Evolutionary conservation across 768 basidiomycete species (phyloP), one percentile per base, ranked within the genome.

Genomic region (Kwoniella botswanensis): DNA sequence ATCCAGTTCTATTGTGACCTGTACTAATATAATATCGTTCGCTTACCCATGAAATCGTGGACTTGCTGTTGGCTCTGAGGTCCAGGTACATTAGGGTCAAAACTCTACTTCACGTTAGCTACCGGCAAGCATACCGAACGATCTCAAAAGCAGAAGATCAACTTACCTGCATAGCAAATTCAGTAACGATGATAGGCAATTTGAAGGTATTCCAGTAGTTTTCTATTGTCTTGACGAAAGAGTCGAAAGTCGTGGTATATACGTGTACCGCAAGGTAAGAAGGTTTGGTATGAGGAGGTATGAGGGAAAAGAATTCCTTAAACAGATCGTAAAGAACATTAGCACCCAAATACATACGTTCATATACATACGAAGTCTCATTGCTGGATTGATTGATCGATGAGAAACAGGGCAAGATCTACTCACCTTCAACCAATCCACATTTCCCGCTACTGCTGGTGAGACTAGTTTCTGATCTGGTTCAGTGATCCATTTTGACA

Each of bases 11-110:
- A 7, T 35, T 35, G 1, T 35, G 35, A 35, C 35, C 7, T 35
- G 35, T 35, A 35, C 35, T 7, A 7, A 35, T 35, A 35, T 7
- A 35, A 35, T 7, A 15, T 61, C 46, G 29, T n/a, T 11, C 43
- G 12, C 75, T 66, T 24, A 79, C 79, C 79, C 79, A 80, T 80
- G 61, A 77, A 80, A 58, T 80, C 79, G 58, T 80, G 79, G 0
- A 80, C 79, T 70, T 80, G 75, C 54, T 80, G 79, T 55, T 75
- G 74, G 44, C 21, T 63, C 24, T 53, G 26, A 4, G 79, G 75
- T 15, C 72, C 72, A 12, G 79, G 79, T 11, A 78, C 77, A 52
- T 62, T 66, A 18, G 74, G 70, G 29, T 78, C 74, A 63, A 78
- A 80, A 65, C 79, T 80, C 73, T 79, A 24, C 17, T 6, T 35